A percentile compares a stretch with the other conserved stretches of the same genome.
phyloP scores from a whole-genome alignment of 768 basidiomycete genomes.

The Mycena epipterygia region DNA sequence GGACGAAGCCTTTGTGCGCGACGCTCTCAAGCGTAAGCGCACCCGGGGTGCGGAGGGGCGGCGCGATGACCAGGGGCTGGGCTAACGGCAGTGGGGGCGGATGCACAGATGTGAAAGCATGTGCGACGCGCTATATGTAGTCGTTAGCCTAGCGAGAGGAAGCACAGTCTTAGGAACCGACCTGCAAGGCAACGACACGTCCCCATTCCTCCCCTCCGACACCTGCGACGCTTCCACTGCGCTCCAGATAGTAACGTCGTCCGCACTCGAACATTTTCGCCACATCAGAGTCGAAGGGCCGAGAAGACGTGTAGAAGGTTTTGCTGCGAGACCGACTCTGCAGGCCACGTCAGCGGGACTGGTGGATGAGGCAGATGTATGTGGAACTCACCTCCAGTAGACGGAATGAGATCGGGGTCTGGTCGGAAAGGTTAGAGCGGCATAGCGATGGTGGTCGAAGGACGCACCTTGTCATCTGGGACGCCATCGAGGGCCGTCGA shows the following conservation, averaged over 20 bases:
- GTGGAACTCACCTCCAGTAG: slow-evolving; percentile 72
- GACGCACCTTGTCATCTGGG: slow-evolving; percentile 33
- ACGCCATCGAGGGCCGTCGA: slow-evolving; percentile 30
- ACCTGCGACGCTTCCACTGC: slow-evolving; percentile 50
- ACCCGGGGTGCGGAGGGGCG: slow-evolving; percentile 20
- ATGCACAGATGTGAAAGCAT: slow-evolving; percentile 11
- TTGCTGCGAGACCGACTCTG: slow-evolving; percentile 62
- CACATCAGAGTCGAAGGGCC: slow-evolving; percentile 89
- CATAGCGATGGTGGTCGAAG: no score
- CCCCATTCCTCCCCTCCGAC: slow-evolving; percentile 78
- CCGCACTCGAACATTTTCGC: slow-evolving; percentile 86
- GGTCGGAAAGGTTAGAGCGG: no score
- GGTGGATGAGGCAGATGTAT: neutral
- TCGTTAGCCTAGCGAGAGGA: neutral
- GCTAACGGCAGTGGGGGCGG: slow-evolving; percentile 12
- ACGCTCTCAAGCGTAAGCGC: slow-evolving; percentile 20
- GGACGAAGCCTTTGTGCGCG: slow-evolving; percentile 27
- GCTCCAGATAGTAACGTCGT: slow-evolving; percentile 69
- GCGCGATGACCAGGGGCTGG: slow-evolving; percentile 17
- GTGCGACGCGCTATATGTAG: slow-evolving; percentile 21
- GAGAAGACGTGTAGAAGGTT: slow-evolving; percentile 66
- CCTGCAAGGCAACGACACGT: slow-evolving; percentile 84
- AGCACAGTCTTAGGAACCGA: slow-evolving; percentile 41
- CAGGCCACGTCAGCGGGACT: slow-evolving; percentile 11
- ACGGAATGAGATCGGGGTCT: slow-evolving; percentile 80